Conservation (phyloP, 2,329 filamentous ascomycete genomes). For the Lithohypha guttulata region DNA sequence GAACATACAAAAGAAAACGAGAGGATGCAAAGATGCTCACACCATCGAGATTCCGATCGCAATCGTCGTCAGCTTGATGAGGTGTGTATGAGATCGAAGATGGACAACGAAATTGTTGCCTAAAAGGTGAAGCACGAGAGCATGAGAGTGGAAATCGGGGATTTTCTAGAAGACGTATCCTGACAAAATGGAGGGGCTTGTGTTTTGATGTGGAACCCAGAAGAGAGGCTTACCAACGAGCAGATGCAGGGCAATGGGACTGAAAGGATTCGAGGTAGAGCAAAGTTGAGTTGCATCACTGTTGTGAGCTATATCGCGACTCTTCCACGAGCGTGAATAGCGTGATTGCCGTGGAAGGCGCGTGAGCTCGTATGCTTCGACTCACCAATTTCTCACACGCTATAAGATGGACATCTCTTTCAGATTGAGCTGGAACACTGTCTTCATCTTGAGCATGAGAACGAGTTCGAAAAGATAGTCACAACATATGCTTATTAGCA, state of each 20-base stretch:
- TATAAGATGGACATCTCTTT: too few species aligned
- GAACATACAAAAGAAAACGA: constrained; percentile 4
- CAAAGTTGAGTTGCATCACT: constrained; percentile 11
- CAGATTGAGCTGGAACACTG: too few species aligned
- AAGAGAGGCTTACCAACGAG: not conserved
- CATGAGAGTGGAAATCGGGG: constrained; percentile 10
- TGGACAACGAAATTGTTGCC: constrained; percentile 3
- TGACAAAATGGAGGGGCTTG: constrained; percentile 7
- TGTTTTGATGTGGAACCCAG: constrained; percentile 5
- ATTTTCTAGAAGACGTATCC: constrained; percentile 9
- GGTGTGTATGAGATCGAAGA: constrained; percentile 10
- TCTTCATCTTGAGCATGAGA: too few species aligned
- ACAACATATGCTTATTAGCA: too few species aligned
- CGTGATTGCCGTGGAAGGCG: not conserved
- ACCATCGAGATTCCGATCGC: constrained; percentile 10
- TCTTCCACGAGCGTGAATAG: constrained; percentile 17
- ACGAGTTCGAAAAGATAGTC: too few species aligned
- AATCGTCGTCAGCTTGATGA: constrained; percentile 10
- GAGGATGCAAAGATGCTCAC: too few species aligned
- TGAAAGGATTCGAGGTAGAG: not conserved
- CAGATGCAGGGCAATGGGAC: not conserved
- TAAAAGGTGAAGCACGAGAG: constrained; percentile 8
- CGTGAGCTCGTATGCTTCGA: too few species aligned
- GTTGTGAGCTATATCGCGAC: constrained; percentile 20
- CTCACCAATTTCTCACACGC: too few species aligned